Evolutionary conservation across 225 moss, liverwort and hornwort genomes (phyloP).

Genomic region (Thuidium tamariscinum): DNA sequence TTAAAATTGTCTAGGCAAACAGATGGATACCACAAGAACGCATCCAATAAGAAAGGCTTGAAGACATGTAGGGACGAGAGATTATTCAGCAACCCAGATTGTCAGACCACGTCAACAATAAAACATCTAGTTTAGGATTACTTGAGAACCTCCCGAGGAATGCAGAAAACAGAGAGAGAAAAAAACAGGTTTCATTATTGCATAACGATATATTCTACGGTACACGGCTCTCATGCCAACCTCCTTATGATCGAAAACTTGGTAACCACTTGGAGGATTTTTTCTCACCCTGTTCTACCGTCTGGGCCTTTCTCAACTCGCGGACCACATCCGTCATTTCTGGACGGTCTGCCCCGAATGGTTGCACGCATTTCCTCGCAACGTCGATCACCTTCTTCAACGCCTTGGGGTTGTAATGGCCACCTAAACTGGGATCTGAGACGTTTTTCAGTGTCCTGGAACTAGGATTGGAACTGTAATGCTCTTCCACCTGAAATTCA

Average conservation of each 20-base stretch:
- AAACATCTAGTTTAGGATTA: background rate
- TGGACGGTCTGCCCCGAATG: constrained; percentile 3
- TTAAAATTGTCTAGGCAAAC: background rate
- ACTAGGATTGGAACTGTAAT: background rate
- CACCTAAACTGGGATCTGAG: background rate
- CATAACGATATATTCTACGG: background rate
- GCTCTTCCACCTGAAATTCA: constrained; percentile 5
- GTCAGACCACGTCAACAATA: background rate
- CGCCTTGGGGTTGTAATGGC: constrained; percentile 5
- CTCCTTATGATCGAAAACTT: background rate
- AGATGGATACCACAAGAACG: background rate
- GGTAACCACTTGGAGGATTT: constrained; percentile 14
- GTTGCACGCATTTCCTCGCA: background rate
- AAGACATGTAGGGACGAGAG: no score
- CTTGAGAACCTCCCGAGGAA: background rate
- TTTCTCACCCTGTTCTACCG: constrained; percentile 9
- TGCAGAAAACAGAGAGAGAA: background rate
- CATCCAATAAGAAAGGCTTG: background rate
- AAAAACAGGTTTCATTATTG: background rate
- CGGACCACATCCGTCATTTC: constrained; percentile 24
- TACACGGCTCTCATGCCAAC: background rate
- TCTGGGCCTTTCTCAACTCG: constrained; percentile 6
- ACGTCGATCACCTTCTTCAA: constrained; percentile 5
- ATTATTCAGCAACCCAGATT: background rate
- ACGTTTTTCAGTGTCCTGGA: background rate